Evolutionary conservation across 176 grass and related monocot species (phyloP), one percentile per base, ranked within the genome.

Genomic region (Oryza australiensis): DNA sequence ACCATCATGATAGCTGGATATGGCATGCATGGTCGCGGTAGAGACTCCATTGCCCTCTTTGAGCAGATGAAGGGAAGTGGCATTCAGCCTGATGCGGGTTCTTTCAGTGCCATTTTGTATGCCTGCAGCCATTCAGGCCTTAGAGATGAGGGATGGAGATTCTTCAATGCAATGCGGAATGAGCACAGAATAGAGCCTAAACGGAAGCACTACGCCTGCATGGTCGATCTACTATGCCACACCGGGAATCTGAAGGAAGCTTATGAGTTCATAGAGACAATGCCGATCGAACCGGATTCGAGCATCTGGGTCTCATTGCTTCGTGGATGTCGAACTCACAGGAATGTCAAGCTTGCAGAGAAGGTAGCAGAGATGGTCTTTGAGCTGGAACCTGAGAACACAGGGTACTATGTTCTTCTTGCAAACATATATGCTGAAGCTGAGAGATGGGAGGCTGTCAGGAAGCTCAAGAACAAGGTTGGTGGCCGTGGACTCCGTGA

Each of bases 1-100:
- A 97, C 92, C 53, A 85, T 97, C 80, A 94, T 94, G 92, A 87
- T 97, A 79, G 88, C 95, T 89, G 90, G 90, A 69, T 97, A 93
- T 69, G 92, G 95, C 24, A 97, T 97, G 90, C 95, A 94, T 64
- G 90, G 95, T 30, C 82, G 82, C 75, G 92, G 95, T 15, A 89
- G 32, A 73, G 80, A 87, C 57, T 90, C 90, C 46, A 87, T 94
- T 75, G 45, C 81, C 4, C 75, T 94, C 62, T 94, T 97, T 62
- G 93, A 93, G 29, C 33, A 83, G 65, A 92, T 94, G 90, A 90
- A 78, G 55, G 13, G 41, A 14, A 83, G 64, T 53, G 90, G 92
- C 29, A 79, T 92, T 43, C 80, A 82, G 70, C 95, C 92, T 20
- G 90, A 97, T 81, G 82, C 86, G 6, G 80, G 84, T 26, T 93